phyloP scores from a whole-genome alignment of 208 protist genomes.

The Phytomonas sp. region DNA sequence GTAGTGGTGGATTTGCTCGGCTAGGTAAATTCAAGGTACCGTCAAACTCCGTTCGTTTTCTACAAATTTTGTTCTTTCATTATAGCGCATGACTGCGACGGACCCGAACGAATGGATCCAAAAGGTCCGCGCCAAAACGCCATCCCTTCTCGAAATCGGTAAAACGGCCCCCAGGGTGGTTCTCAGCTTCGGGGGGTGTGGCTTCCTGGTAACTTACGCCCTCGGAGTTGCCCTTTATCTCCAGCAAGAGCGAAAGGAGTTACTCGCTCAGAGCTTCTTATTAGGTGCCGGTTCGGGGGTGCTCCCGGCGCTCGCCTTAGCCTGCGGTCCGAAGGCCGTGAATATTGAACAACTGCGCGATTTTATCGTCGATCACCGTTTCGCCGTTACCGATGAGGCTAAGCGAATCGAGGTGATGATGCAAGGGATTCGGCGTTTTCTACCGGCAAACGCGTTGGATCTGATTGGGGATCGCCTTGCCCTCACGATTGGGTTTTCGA shows the following conservation, averaged over 20 bases:
- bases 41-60: neutral
- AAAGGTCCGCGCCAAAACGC: slow-evolving; percentile 77
- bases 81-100: slow-evolving; percentile 36
- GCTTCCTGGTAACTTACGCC: slow-evolving; percentile 80
- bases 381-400: slow-evolving; percentile 70
- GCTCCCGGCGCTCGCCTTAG: slow-evolving; percentile 72
- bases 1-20: too few species aligned
- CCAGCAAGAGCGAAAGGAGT: slow-evolving; percentile 75
- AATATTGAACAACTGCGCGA: slow-evolving; percentile 75
- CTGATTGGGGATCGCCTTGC: slow-evolving; percentile 69
- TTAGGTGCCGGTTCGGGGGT: slow-evolving; percentile 76
- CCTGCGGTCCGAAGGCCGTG: slow-evolving; percentile 54
- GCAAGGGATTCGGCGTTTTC: slow-evolving; percentile 61
- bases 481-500: slow-evolving; percentile 84
- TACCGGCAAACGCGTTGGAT: slow-evolving; percentile 63
- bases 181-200: slow-evolving; percentile 79
- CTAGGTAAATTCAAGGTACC: neutral
- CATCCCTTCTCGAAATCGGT: slow-evolving; percentile 74
- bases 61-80: neutral
- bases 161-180: slow-evolving; percentile 74
- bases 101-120: slow-evolving; percentile 56
- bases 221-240: slow-evolving; percentile 86
- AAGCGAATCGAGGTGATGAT: slow-evolving; percentile 58
- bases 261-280: slow-evolving; percentile 65
- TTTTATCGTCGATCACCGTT: slow-evolving; percentile 73